Conservation (phyloP, 495 filamentous ascomycete species). For the Astrothelium subdiscretum region DNA sequence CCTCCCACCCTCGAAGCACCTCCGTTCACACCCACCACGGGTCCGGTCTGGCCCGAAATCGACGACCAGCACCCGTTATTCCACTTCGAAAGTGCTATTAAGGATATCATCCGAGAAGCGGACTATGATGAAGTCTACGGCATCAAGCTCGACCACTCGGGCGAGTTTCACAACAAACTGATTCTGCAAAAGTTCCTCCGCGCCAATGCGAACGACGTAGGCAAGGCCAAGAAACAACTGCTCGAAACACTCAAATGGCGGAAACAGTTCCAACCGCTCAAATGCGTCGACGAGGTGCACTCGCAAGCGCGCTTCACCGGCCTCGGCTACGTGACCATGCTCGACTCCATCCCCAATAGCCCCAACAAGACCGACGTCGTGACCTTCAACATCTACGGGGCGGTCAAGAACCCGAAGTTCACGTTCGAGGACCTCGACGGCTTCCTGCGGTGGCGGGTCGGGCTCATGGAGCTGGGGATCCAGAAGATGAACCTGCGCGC, state of each 20-base stretch:
- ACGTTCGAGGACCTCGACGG: slow-evolving; percentile 63
- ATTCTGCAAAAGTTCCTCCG: slow-evolving; percentile 85
- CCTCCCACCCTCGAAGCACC: neutral
- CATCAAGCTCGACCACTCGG: slow-evolving; percentile 38
- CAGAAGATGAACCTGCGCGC: slow-evolving; percentile 52
- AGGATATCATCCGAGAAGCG: slow-evolving; percentile 36
- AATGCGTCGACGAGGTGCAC: slow-evolving; percentile 35
- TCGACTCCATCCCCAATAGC: slow-evolving; percentile 29
- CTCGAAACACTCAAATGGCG: slow-evolving; percentile 71
- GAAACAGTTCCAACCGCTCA: slow-evolving; percentile 44
- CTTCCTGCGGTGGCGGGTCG: slow-evolving; percentile 64
- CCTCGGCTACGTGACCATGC: slow-evolving; percentile 42
- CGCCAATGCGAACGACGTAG: slow-evolving; percentile 66
- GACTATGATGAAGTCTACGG: slow-evolving; percentile 70
- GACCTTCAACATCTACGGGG: slow-evolving; percentile 82
- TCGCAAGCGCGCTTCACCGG: slow-evolving; percentile 44
- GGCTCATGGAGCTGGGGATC: slow-evolving; percentile 74
- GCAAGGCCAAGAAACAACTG: slow-evolving; percentile 62
- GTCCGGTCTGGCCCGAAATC: neutral
- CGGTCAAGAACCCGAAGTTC: slow-evolving; percentile 53
- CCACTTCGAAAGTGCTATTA: slow-evolving; percentile 15
- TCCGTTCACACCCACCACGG: neutral
- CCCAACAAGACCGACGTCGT: slow-evolving; percentile 37
- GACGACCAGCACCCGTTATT: slow-evolving; percentile 17
- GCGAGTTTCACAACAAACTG: slow-evolving; percentile 30